Evolutionary conservation across 345 rosid species (phyloP), one percentile per base, ranked within the genome.

Genomic region (Sapria himalayana): DNA sequence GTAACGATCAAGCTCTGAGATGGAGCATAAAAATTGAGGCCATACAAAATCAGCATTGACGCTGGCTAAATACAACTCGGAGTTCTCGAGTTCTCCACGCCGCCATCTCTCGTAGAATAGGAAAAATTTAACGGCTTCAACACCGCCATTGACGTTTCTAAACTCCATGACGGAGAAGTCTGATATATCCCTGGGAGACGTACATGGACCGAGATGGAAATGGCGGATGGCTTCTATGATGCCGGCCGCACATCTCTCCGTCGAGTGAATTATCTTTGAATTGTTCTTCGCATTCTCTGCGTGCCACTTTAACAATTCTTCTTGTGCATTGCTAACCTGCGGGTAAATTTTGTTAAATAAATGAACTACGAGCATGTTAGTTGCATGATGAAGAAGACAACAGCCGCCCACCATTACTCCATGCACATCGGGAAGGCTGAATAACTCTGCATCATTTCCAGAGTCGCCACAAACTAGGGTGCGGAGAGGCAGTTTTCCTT

Each of bases 401-500:
- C 33, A 25, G 37, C 25, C 48, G 58, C 89, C 27, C 39, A 86
- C 94, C 95, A 84, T 84, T 54, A 89, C 95, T 3, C 95, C 99
- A 56, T 74, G 56, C 16, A 89, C 92, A 32, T 74, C 84, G 0
- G 93, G 92, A 52, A 89, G 76, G 69, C 84, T 71, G 57, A 82
- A 89, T 3, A 89, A 73, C 33, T 89, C 99, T 9, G 99, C 95
- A 59, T 89, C 99, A 52, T 89, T 89, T 47, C 99, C 99, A 29
- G 99, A 89, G 64, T 89, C 99, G 11, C 99, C 99, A 56, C 99
- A 84, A 29, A 56, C 95, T 63, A 89, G 92, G 39, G 95, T 89
- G 48, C 70, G 79, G n/a, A 16, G 29, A 31, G 99, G 99, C 35
- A 64, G 61, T 50, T 69, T 74, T 52, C 86, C 73, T 54, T 69